Conservation (phyloP, 2,329 filamentous ascomycete species). For the Colletotrichum sp. region DNA sequence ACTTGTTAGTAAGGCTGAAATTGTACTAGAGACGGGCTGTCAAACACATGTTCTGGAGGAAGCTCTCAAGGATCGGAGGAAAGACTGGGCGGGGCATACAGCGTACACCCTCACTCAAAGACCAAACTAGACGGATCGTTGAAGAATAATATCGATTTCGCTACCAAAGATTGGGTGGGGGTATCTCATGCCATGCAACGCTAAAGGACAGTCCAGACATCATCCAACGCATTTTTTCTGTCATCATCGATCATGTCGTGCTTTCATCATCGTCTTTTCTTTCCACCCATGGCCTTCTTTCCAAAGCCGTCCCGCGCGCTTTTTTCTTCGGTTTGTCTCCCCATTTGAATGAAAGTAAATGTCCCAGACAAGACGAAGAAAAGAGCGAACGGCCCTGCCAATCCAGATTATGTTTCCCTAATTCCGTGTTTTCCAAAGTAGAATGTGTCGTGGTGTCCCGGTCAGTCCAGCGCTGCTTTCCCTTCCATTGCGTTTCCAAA, state of each 20-base stretch:
- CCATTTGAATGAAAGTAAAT: background rate
- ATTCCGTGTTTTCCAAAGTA: background rate
- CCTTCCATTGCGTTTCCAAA: background rate
- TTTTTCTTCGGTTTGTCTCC: background rate
- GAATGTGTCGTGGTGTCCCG: background rate
- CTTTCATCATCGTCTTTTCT: background rate
- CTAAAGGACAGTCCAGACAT: conserved; percentile 18
- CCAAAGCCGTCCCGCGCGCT: background rate
- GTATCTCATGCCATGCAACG: conserved; percentile 20
- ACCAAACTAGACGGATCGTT: background rate
- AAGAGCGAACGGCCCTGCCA: conserved; percentile 11
- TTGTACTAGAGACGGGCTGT: no score
- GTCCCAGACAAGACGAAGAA: background rate
- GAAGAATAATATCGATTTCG: background rate
- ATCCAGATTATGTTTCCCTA: background rate
- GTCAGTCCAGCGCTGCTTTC: conserved; percentile 6
- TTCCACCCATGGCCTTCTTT: background rate
- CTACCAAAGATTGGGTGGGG: conserved; percentile 14
- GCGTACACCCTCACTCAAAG: no score
- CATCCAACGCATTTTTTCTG: conserved; percentile 4
- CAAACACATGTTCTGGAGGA: background rate
- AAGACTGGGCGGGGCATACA: background rate
- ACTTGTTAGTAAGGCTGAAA: background rate
- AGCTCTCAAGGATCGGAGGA: background rate
- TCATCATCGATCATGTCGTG: conserved; percentile 7